Evolutionary conservation across 306 rosid species (phyloP), one percentile per base, ranked within the genome.

Genomic region (Trifolium fragiferum): DNA sequence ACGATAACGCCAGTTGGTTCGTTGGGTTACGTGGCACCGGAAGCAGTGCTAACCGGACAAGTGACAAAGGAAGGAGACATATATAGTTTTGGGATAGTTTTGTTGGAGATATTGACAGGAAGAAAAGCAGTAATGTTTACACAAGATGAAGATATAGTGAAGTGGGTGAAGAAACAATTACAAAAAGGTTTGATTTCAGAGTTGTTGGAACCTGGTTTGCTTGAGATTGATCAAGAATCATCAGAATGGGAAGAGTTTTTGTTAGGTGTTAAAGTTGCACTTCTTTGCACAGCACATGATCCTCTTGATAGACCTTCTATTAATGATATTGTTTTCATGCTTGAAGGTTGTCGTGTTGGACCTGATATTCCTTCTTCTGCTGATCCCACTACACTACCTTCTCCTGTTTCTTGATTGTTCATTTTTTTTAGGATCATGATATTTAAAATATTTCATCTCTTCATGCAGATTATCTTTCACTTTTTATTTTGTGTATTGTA

Each of bases 171-270:
- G 76, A 86, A 47, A 64, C 93, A 88, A 37, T 47, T 92, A 21
- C 97, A 92, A 41, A 86, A 78, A 46, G 97, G 97, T 0, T 92
- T 83, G 58, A 72, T 92, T 13, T 72, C 91, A 0, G 97, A 89
- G 59, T 72, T 92, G 60, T 70, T 92, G 32, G 97, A 92, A 19
- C 97, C 96, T 1, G 97, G 97, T 38, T 78, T 92, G 84, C 90
- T 92, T 8, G 97, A 92, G 74, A 68, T 92, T 1, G 97, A 92
- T 82, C 97, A 93, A 0, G 97, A 92, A 20, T 92, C 97, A 8
- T 85, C 96, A 2, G 97, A 92, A 41, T 89, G 96, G 91, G 97
- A 92, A 74, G 97, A 92, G 83, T 92, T 89, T 82, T 74, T 92
- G 81, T 70, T 92, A 57, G 97, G 97, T 23, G 84, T 92, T 8